Conservation (phyloP, 345 rosid species). For the Eucalyptus globulus region DNA sequence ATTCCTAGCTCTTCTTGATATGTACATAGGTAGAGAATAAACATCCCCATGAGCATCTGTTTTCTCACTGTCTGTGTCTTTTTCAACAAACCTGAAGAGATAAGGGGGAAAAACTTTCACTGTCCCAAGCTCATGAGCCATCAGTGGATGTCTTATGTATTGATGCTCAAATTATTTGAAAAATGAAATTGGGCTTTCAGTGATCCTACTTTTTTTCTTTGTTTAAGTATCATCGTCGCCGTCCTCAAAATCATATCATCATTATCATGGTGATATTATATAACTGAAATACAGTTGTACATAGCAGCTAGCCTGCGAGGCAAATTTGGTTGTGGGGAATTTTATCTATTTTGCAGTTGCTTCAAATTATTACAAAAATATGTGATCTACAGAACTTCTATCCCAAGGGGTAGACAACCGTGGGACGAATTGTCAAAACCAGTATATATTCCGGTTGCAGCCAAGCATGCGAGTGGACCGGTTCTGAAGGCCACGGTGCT, state of each 20-base stretch:
- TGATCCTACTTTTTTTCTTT: too few species aligned
- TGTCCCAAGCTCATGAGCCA: not conserved
- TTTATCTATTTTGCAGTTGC: not conserved
- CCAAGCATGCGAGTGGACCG: not conserved
- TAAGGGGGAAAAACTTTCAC: not conserved
- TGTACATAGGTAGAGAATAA: not conserved
- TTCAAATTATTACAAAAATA: not conserved
- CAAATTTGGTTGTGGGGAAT: not conserved
- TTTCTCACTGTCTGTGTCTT: not conserved
- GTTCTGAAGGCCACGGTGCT: not conserved
- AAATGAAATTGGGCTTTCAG: too few species aligned
- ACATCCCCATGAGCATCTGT: not conserved
- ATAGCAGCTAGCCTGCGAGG: not conserved
- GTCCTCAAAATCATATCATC: not conserved
- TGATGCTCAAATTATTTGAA: not conserved
- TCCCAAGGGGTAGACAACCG: not conserved
- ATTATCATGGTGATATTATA: not conserved
- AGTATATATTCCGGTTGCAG: not conserved
- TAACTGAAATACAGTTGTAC: not conserved
- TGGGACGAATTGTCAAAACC: not conserved
- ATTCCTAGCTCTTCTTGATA: not conserved
- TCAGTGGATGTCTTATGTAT: not conserved
- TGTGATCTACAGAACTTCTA: not conserved
- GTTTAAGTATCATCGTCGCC: not conserved
- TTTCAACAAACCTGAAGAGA: not conserved